Evolutionary conservation across 2,329 filamentous ascomycete species (phyloP).

Genomic region (Hypomyces perniciosus): DNA sequence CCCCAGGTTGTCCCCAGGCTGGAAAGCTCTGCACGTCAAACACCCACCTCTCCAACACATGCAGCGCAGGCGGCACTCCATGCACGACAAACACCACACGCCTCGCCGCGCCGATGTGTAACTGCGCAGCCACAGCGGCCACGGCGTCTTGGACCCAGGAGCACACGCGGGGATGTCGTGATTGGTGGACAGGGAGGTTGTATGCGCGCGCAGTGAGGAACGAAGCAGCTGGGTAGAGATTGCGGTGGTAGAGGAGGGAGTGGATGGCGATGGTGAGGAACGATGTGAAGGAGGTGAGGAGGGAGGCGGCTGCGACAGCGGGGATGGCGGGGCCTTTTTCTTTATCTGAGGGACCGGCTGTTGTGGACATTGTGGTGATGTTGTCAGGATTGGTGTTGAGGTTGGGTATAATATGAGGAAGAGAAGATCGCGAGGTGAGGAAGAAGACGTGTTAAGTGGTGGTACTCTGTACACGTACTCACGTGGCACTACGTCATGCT

Average conservation of each 20-base stretch:
- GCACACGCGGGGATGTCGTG: constrained; percentile 78
- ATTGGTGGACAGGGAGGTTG: constrained; percentile 79
- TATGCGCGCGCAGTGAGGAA: constrained; percentile 77
- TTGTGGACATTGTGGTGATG: constrained; percentile 2
- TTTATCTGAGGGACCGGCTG: neutral
- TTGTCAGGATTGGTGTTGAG: neutral
- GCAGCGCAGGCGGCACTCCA: constrained; percentile 25
- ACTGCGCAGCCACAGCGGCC: constrained; percentile 61
- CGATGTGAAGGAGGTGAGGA: constrained; percentile 65
- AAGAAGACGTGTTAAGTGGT: neutral
- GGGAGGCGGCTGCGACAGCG: constrained; percentile 31
- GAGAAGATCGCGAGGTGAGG: neutral
- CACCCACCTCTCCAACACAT: constrained; percentile 55
- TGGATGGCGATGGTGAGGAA: constrained; percentile 82
- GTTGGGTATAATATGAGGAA: neutral
- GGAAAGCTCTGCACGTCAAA: constrained; percentile 53
- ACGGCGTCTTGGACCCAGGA: constrained; percentile 80
- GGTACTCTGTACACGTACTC: constrained; percentile 15
- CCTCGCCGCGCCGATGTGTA: constrained; percentile 50
- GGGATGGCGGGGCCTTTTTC: constrained; percentile 22
- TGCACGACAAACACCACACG: constrained; percentile 46
- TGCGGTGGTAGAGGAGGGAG: constrained; percentile 77
- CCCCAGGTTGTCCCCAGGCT: constrained; percentile 8
- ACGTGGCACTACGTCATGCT: constrained; percentile 15
- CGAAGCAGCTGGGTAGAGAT: constrained; percentile 68